Evolutionary conservation across 441 rosid species (phyloP), one percentile per base, ranked within the genome.

Genomic region (Pelargonium myrrhifolium): DNA sequence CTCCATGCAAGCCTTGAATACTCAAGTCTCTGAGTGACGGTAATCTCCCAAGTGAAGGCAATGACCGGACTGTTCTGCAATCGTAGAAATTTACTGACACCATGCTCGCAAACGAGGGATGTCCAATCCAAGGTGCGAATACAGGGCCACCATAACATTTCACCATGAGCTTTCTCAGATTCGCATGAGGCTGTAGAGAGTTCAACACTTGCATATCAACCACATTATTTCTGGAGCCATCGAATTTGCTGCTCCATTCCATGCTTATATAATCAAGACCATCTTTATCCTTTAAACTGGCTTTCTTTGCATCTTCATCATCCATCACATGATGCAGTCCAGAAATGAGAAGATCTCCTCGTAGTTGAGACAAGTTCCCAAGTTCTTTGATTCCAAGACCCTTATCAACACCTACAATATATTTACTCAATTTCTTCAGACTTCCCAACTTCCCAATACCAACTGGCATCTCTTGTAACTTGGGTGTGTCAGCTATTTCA

Each of bases 31-130:
- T 66, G n/a, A 78, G 74, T 4, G 28, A 64, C 1, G 77, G 79
- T 35, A 78, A 68, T 9, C 17, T 42, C 63, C 82, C 82, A 9
- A 78, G 77, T 51, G 77, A 58, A 21, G 76, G 79, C 43, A 78
- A 61, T 35, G 65, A 49, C 17, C 12, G 15, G 15, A 31, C 12
- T 6, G 9, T 55, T 12, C 26, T 3, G 18, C 75, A 68, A 22
- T 24, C 26, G 15, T 20, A 0, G 9, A 77, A 37, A n/a, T 3
- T n/a, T 26, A 71, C 39, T 0, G 8, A 24, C 31, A 31, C 65
- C 9, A 77, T 6, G 58, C 40, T 62, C 17, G 24, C 45, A 58
- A 75, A 75, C 9, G 72, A 75, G 24, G 60, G 71, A 55, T 45
- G 47, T 2, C 78, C 69, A 9, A 75, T 20, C 78, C 78, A 75